Percentiles rank a stretch among this genome's conserved stretches.
Evolutionary conservation across 164 flowering plant species (phyloP).

Genomic region (Santalum album): DNA sequence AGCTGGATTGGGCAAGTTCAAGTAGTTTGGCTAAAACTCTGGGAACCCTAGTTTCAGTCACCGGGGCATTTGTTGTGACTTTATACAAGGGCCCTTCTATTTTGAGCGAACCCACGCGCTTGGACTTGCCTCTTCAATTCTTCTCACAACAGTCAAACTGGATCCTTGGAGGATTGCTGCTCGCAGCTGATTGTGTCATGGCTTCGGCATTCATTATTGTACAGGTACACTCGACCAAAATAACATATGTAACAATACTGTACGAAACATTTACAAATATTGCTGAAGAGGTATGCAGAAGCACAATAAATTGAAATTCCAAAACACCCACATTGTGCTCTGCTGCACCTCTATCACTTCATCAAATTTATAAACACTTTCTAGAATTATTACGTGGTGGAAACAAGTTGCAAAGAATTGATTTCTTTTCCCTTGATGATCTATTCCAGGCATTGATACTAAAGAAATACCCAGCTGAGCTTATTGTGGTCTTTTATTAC

Average conservation of each 20-base stretch:
- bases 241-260: no score
- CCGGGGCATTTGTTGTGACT: slow-evolving; percentile 45
- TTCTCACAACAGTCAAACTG: slow-evolving; percentile 23
- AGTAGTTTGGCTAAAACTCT: slow-evolving; percentile 32
- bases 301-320: no score
- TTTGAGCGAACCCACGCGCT: slow-evolving; percentile 10
- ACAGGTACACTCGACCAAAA: no score
- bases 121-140: slow-evolving; percentile 6
- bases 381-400: no score
- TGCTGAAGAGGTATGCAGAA: no score
- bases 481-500: slow-evolving; percentile 39
- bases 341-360: no score
- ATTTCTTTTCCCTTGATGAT: not conserved
- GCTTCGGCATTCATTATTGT: slow-evolving; percentile 31
- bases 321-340: no score
- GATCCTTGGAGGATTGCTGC: slow-evolving; percentile 44
- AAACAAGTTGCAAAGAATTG: not conserved
- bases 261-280: no score
- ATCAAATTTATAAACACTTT: no score
- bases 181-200: slow-evolving; percentile 23
- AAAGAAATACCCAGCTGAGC: slow-evolving; percentile 41
- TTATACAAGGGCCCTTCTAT: slow-evolving; percentile 40
- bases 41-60: slow-evolving; percentile 40
- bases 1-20: slow-evolving; percentile 22
- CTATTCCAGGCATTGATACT: slow-evolving; percentile 45